Evolutionary conservation across 2,329 filamentous ascomycete species (phyloP).

Genomic region (Fusarium sambucinum): DNA sequence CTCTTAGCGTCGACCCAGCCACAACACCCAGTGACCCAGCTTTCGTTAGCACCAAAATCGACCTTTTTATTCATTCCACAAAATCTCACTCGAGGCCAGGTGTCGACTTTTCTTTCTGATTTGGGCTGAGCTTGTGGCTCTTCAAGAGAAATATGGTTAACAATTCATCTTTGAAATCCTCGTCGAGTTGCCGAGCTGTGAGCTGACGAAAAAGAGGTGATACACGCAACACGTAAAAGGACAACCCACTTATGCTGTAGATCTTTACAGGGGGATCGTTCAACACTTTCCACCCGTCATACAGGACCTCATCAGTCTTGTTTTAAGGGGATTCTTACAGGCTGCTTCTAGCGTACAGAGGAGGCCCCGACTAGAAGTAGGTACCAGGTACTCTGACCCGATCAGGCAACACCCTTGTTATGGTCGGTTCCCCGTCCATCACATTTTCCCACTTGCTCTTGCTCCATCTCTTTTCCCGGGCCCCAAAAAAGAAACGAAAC

Average conservation of each 20-base stretch:
- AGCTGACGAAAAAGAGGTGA: not conserved
- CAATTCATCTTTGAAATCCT: not conserved
- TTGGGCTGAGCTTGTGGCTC: not conserved
- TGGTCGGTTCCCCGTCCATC: slow-evolving; percentile 11
- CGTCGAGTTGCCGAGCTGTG: not conserved
- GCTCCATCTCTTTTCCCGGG: slow-evolving; percentile 14
- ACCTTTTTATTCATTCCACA: slow-evolving; percentile 33
- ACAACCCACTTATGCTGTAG: slow-evolving; percentile 32
- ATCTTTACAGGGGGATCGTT: slow-evolving; percentile 34
- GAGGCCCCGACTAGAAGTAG: slow-evolving; percentile 14
- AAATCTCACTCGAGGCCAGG: slow-evolving; percentile 17
- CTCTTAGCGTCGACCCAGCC: slow-evolving; percentile 40
- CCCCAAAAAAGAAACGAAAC: slow-evolving; percentile 39
- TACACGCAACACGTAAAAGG: not conserved
- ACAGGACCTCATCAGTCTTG: not conserved
- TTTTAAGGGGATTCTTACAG: slow-evolving; percentile 5
- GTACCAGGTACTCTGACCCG: slow-evolving; percentile 26
- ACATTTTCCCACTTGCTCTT: slow-evolving; percentile 20
- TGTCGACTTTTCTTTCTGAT: slow-evolving; percentile 2
- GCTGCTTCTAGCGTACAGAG: not conserved
- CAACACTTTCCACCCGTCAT: not conserved
- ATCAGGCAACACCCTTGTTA: slow-evolving; percentile 7
- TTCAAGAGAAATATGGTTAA: not conserved
- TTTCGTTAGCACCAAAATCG: slow-evolving; percentile 6
- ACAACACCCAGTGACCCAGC: slow-evolving; percentile 22